Base-by-base conservation (phyloP, 2,329 filamentous ascomycete species). In the Aspergillus melleus region DNA sequence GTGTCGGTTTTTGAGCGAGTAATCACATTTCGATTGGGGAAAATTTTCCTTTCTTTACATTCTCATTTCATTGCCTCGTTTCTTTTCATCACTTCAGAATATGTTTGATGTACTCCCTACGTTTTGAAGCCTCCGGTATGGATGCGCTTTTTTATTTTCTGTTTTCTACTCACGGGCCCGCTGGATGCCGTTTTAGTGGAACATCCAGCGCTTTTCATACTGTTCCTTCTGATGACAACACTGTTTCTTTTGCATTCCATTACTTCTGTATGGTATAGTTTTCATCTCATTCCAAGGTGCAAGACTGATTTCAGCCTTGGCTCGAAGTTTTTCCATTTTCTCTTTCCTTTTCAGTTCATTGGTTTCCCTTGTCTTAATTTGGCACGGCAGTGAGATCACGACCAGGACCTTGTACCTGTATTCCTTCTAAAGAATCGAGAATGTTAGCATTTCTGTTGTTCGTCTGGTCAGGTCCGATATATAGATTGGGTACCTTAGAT, bases 1-100 rank as follows among this genome's bases (percentile, higher is more conserved):
- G 59, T 63, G 57, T 64, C 57, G 51, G 55, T 66, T 63, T 66
- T 70, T 65, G 54, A 67, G 65, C 62, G 64, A 66, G 61, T 65
- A 63, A 54, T 64, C 61, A 59, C 62, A 64, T 65, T 66, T 60
- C 19, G 22, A 61, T 59, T 57, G 60, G 63, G 66, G 60, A 60
- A 69, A 67, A 64, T 62, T 58, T 50, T 51, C 30, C 44, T 62
- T 54, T 59, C 56, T 47, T 62, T 56, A 54, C 30, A 16, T 22
- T 54, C 50, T 9, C 44, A 3, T 58, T 47, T 24, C 14, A 9
- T 22, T 58, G 12, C 26, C 29, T 49, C 19, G 6, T 29, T 29
- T 29, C n/a, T n/a, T 26, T 24, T 44, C 46, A 26, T 36, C 8
- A 14, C 36, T 54, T 52, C 12, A 16, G 30, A 32, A 49, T 24